A percentile compares a stretch with the other conserved stretches of the same genome.
These are phyloP conservation scores for Carex scoparia DNA, from an alignment of 176 grass and related monocot genomes.

Conservation along the genomic window DNA sequence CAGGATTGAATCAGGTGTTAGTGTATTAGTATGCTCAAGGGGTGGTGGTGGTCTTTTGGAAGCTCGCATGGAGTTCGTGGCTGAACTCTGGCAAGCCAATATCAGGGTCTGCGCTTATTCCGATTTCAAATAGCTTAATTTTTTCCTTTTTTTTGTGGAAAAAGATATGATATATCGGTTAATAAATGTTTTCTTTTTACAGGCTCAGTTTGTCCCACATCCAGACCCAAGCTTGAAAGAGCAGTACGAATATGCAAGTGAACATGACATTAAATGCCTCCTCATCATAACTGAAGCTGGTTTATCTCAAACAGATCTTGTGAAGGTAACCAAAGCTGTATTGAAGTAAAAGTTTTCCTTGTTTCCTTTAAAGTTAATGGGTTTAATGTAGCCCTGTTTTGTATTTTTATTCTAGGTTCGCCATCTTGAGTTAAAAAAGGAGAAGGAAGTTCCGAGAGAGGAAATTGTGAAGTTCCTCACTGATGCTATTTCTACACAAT, in stretches of 20 bases:
- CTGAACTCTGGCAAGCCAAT: constrained; percentile 85
- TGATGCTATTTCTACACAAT: constrained; percentile 76
- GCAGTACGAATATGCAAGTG: constrained; percentile 95
- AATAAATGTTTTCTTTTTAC: constrained; percentile 27
- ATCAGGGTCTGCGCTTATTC: constrained; percentile 55
- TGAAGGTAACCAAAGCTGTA: constrained; percentile 57
- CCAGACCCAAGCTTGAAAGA: constrained; percentile 94
- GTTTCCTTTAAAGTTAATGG: neutral
- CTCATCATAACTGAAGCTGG: constrained; percentile 87
- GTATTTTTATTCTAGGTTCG: constrained; percentile 49
- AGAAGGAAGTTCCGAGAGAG: constrained; percentile 64
- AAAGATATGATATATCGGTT: neutral
- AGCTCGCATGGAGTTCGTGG: constrained; percentile 83
- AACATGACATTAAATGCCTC: constrained; percentile 86
- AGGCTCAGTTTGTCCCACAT: constrained; percentile 86
- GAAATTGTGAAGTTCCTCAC: constrained; percentile 73
- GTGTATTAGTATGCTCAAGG: constrained; percentile 93
- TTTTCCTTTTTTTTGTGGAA: neutral
- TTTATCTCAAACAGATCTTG: constrained; percentile 61
- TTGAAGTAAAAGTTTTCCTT: constrained; percentile 13
- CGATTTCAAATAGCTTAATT: neutral
- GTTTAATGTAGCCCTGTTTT: constrained; percentile 16
- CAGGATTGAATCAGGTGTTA: constrained; percentile 67
- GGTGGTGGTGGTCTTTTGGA: constrained; percentile 75
- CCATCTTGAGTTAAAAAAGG: constrained; percentile 84